Evolutionary conservation across 2,329 filamentous ascomycete species (phyloP).

Genomic region (Monilinia fructigena): DNA sequence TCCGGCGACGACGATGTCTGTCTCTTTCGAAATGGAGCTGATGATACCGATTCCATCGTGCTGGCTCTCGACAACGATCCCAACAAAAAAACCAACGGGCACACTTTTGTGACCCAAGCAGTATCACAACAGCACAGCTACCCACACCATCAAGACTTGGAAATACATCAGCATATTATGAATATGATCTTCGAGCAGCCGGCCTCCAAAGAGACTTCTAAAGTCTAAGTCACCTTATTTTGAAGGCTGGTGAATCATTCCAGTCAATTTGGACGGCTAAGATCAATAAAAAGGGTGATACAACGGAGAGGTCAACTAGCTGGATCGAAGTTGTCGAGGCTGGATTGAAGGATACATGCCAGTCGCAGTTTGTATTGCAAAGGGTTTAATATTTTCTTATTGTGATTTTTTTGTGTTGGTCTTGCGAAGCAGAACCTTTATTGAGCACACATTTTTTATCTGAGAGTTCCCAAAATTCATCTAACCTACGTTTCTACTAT

Average conservation of each 20-base stretch:
- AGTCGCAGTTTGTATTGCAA: not conserved
- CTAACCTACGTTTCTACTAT: too few relatives aligned
- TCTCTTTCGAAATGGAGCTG: slow-evolving; percentile 9
- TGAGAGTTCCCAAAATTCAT: too few relatives aligned
- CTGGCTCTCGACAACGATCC: not conserved
- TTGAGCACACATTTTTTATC: too few relatives aligned
- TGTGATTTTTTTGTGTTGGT: too few relatives aligned
- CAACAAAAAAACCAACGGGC: slow-evolving; percentile 1
- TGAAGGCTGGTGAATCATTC: not conserved
- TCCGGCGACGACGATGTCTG: slow-evolving; percentile 1
- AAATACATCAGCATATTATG: not conserved
- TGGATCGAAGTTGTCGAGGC: not conserved
- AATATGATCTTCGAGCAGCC: not conserved
- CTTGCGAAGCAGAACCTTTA: too few relatives aligned
- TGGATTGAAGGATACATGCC: not conserved
- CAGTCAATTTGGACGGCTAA: not conserved
- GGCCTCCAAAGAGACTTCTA: not conserved
- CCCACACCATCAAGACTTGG: not conserved
- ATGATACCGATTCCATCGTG: not conserved
- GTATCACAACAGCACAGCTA: not conserved
- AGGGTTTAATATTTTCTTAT: not conserved
- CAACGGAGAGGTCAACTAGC: not conserved
- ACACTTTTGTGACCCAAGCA: not conserved
- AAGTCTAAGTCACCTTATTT: not conserved
- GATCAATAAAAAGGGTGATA: not conserved